Conservation (phyloP, 306 rosid genomes). For the Adenanthera pavonina region DNA sequence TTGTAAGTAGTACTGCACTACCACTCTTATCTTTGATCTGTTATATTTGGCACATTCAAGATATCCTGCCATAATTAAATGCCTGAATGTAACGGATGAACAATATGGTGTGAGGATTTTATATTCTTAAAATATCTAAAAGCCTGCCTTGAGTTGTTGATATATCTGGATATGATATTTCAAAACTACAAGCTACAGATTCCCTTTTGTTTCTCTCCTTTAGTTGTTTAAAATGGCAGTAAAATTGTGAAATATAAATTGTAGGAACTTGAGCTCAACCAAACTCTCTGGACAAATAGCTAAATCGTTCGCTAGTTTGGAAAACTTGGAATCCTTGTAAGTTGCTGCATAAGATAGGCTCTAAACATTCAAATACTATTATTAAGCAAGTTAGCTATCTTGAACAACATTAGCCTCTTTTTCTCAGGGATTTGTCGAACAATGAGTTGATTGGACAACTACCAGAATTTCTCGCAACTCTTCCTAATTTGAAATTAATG, state of each 20-base stretch:
- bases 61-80: no score
- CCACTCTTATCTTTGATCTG: neutral
- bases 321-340: constrained; percentile 13
- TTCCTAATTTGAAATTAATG: no score
- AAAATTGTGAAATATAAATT: neutral
- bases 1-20: constrained; percentile 26
- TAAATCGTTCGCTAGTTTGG: neutral
- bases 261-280: constrained; percentile 30
- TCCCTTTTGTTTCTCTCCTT: neutral
- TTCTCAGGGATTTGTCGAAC: no score
- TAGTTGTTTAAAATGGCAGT: no score
- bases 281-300: neutral
- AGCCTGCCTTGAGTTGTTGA: neutral
- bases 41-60: neutral
- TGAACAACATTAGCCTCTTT: neutral
- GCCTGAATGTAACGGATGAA: no score
- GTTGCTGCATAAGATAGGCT: neutral
- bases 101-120: neutral
- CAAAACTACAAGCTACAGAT: neutral
- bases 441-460: no score
- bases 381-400: no score
- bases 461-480: no score
- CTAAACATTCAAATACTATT: no score
- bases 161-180: neutral
- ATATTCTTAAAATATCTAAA: neutral